Base-by-base conservation (phyloP, 345 rosid species). In the Litchi chinensis region DNA sequence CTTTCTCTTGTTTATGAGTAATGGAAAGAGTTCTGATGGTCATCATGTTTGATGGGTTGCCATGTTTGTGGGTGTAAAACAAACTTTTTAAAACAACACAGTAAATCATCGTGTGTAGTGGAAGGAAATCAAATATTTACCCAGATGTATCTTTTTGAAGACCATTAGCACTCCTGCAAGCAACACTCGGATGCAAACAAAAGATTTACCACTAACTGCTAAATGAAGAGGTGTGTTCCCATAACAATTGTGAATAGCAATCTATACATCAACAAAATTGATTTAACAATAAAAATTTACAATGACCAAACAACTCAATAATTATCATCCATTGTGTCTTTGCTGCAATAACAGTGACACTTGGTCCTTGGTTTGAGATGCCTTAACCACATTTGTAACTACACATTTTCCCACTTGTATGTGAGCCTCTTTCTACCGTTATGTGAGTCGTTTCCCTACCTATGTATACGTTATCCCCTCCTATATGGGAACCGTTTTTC, bases 151-250 rank as follows among this genome's bases (percentile, higher is more conserved):
- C 99, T 93, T 97, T 87, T 67, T 93, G 98, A 82, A 84, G 88
- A 76, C 99, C 96, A 90, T 97, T 97, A 13, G 98, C 98, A 72
- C 98, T 98, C 98, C 98, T 7, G 98, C 98, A 79, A 97, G 89
- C 86, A 97, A 84, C 43, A 87, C 92, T 3, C 98, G 93, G 46
- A 92, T 89, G 77, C 99, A 97, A 78, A 92, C 99, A 19, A 93
- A 90, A 82, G 98, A 97, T 64, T n/a, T n/a, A n/a, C 99, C 99
- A 0, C 98, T 26, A 32, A 98, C 99, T 50, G 98, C 99, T 79
- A 97, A 85, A 86, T 94, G 99, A 83, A 97, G 99, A 86, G 99
- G 97, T 70, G 99, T 93, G 78, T 95, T 94, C 24, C 97, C 98
- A 0, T 95, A 94, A 71, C 76, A 91, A 44, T 98, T 97, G 83